Base-by-base conservation (phyloP, 2,329 filamentous ascomycete genomes). In the Alternaria gaisen region DNA sequence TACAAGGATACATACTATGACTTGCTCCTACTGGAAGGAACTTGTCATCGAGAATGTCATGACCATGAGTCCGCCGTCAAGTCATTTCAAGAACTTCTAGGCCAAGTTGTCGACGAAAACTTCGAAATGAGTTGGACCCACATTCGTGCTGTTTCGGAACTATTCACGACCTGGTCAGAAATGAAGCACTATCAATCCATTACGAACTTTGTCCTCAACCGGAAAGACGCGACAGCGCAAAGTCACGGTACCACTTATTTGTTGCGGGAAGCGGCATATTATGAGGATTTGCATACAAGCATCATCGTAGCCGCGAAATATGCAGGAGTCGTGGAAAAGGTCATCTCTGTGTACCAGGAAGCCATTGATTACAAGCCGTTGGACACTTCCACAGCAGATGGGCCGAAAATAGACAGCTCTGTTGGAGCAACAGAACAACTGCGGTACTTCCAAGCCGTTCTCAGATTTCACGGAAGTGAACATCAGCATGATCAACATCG, bases 311-410 rank as follows among this genome's bases (percentile, higher is more conserved):
- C 52, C 20, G 52, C 52, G 8, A 34, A 54, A 1, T 4, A 16
- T n/a, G 41, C 30, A 0, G 20, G 41, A 1, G 30, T 16, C 1
- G 52, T 16, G 10, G 30, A 34, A 36, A 41, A 54, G 2, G 2
- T 38, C 11, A 30, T 54, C 20, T 28, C 14, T 46, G 8, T 54
- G 28, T 54, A 54, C 30, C 52, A 54, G 12, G 16, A 44, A 20
- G 52, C 52, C 1, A 54, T 54, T 3, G 52, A 54, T 10, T 44
- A 46, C 41, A 54, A 54, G 6, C 38, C 26, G 10, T 2, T 12
- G n/a, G 14, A 42, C 12, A 2, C 5, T 42, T 30, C 24, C 20
- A 9, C 2, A 4, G 24, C 18, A 2, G 50, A 41, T 6, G 22
- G 34, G 0, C 18, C 24, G 5, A 20, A 5, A 1, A 1, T 54